Conservation (phyloP, 129 eudicot species). For the Ambrosia artemisiifolia region DNA sequence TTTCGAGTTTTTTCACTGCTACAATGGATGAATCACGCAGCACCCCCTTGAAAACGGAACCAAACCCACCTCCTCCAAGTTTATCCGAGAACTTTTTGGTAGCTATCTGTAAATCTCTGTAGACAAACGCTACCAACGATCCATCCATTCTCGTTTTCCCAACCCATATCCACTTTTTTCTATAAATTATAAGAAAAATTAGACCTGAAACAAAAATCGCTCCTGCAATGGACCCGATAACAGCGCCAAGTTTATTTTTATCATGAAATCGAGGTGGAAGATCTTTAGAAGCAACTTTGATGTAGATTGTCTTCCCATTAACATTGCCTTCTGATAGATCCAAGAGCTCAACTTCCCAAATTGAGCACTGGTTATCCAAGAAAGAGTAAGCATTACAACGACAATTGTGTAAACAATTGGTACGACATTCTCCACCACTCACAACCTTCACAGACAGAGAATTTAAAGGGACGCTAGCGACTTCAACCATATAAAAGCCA, state of each 20-base stretch:
- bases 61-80: constrained; percentile 67
- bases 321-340: constrained; percentile 37
- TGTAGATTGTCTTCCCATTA: constrained; percentile 34
- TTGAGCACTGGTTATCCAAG: constrained; percentile 32
- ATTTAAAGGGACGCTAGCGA: constrained; percentile 7
- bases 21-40: constrained; percentile 50
- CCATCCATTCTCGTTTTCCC: constrained; percentile 41
- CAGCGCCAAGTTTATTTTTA: constrained; percentile 24
- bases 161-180: constrained; percentile 16
- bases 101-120: constrained; percentile 48
- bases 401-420: constrained; percentile 42
- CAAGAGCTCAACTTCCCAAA: constrained; percentile 52
- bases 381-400: constrained; percentile 64
- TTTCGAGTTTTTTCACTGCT: constrained; percentile 67
- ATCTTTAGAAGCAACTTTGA: constrained; percentile 52
- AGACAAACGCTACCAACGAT: constrained; percentile 48
- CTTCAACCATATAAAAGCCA: constrained; percentile 20
- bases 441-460: constrained; percentile 14
- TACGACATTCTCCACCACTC: constrained; percentile 39
- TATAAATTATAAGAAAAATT: constrained; percentile 22
- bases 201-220: constrained; percentile 31
- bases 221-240: constrained; percentile 35
- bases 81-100: constrained; percentile 52
- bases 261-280: constrained; percentile 22
- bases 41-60: constrained; percentile 55